These are phyloP conservation scores for Anthostomella pinea DNA, from an alignment of 2,329 filamentous ascomycete species.

Conservation along the genomic window DNA sequence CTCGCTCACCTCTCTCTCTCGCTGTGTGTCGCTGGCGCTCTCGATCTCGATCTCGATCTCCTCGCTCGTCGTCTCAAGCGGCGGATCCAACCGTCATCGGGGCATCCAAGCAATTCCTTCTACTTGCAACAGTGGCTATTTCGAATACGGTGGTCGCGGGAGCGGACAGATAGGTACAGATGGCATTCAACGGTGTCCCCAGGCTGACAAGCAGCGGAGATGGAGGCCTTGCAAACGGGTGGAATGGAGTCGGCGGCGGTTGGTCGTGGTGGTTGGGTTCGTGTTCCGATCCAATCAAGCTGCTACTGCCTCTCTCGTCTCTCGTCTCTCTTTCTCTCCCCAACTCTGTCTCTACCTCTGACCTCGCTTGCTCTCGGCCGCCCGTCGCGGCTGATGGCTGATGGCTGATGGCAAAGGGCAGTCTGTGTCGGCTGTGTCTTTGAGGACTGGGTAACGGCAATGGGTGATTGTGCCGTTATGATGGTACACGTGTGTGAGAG, in stretches of 20 bases:
- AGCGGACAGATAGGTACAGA: no score
- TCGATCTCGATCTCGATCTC: background rate
- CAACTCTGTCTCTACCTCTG: no score
- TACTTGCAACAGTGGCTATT: background rate
- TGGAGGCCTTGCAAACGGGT: slow-evolving; percentile 1
- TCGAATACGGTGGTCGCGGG: background rate
- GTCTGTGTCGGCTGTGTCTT: no score
- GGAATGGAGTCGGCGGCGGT: background rate
- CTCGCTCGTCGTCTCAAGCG: slow-evolving; percentile 5
- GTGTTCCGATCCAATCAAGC: background rate
- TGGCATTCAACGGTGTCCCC: no score
- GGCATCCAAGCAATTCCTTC: background rate
- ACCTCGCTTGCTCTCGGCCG: no score
- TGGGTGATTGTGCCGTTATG: background rate
- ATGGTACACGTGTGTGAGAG: slow-evolving; percentile 1
- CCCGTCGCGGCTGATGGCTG: no score
- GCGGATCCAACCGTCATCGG: slow-evolving; percentile 4
- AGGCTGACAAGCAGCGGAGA: no score
- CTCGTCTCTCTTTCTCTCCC: no score
- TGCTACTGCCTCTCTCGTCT: background rate
- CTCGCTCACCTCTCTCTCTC: background rate
- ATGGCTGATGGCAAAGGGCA: no score
- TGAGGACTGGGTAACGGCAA: no score
- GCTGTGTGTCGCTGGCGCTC: background rate
- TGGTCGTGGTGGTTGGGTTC: background rate